Evolutionary conservation across 805 yeast species (phyloP), one percentile per base, ranked within the genome.

Genomic region (Ogataea pini): DNA sequence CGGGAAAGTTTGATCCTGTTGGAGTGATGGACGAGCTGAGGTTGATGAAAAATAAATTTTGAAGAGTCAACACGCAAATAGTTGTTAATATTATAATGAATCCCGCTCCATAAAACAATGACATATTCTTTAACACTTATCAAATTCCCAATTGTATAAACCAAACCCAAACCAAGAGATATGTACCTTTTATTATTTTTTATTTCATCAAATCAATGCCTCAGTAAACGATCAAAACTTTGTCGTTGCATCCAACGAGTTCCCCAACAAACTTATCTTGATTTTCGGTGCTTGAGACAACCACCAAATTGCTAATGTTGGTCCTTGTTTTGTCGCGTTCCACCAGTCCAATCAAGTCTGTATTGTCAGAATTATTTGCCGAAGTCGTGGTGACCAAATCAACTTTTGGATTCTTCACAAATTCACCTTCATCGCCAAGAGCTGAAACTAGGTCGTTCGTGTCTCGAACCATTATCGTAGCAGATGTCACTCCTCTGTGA

Each of bases 21-120:
- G 80, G 77, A 19, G 80, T 89, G 16, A 88, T 92, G 96, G 78
- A 74, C 36, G 76, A 70, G 52, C 71, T 92, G 59, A 80, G 99
- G 59, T 78, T 17, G 36, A 36, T 42, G 45, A 44, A 48, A 25
- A 48, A 48, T 18, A 43, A 34, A 6, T 48, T 44, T 7, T 22
- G 25, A 22, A 22, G 7, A n/a, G n/a, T n/a, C n/a, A n/a, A n/a
- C n/a, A n/a, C n/a, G n/a, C n/a, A n/a, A n/a, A 22, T 22, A 22
- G 25, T 22, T 22, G 25, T 22, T 22, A 5, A 22, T 22, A 22
- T n/a, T n/a, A 22, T 22, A 22, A 22, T 22, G 8, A 22, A 22
- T 22, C 8, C 25, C 25, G 25, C 25, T 5, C 5, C 25, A 22
- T 8, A 8, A 22, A 22, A 22, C 25, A 22, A 22, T n/a, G n/a